phyloP scores from a whole-genome alignment of 768 basidiomycete genomes.

The Suillus bovinus region DNA sequence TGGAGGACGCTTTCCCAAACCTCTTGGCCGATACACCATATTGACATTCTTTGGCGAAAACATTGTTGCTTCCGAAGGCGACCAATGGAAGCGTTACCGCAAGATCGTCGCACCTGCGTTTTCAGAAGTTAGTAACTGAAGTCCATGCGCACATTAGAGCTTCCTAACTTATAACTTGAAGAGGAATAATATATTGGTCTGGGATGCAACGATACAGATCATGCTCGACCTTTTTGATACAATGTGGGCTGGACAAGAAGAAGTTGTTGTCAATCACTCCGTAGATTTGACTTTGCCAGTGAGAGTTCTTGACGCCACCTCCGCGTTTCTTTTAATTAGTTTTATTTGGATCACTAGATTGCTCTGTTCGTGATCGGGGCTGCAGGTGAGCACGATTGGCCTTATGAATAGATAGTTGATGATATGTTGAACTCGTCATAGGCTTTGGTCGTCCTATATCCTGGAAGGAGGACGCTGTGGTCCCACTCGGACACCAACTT shows the following conservation, averaged over 20 bases:
- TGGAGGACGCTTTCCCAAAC: slow-evolving; percentile 52
- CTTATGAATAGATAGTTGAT: background rate
- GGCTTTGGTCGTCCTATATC: slow-evolving; percentile 54
- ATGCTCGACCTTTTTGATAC: too few relatives aligned
- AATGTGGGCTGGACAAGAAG: too few relatives aligned
- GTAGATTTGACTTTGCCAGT: too few relatives aligned
- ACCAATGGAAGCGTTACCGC: slow-evolving; percentile 64
- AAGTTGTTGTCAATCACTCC: too few relatives aligned
- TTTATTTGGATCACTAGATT: slow-evolving; percentile 35
- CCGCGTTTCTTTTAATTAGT: slow-evolving; percentile 24
- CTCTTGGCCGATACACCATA: slow-evolving; percentile 43
- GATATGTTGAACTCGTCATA: slow-evolving; percentile 15
- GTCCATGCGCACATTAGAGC: too few relatives aligned
- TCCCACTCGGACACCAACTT: too few relatives aligned
- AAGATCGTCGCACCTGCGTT: slow-evolving; percentile 67
- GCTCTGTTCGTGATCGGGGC: slow-evolving; percentile 56
- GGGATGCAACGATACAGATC: slow-evolving; percentile 45
- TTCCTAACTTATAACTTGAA: slow-evolving; percentile 3
- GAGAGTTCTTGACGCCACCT: too few relatives aligned
- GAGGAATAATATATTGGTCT: slow-evolving; percentile 40
- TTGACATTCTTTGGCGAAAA: slow-evolving; percentile 58
- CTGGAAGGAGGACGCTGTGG: slow-evolving; percentile 45
- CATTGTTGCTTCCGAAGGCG: too few relatives aligned
- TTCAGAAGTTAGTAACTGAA: slow-evolving; percentile 31
- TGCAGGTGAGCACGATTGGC: slow-evolving; percentile 39